Evolutionary conservation across 805 yeast species (phyloP).

Genomic region (Hanseniaspora meyeri): DNA sequence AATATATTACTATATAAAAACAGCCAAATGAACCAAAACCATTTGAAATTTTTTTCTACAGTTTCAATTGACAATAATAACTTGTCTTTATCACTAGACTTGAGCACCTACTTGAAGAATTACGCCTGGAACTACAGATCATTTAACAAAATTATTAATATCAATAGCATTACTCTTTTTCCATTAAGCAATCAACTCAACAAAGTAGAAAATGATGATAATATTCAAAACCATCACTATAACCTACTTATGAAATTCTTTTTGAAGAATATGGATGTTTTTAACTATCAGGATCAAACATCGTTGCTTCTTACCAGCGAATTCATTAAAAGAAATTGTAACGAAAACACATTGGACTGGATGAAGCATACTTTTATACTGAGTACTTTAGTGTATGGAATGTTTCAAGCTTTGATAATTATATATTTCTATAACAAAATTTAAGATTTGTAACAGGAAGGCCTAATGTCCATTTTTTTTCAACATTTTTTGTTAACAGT

Average conservation of each 20-base stretch:
- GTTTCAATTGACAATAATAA: background rate
- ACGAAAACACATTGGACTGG: background rate
- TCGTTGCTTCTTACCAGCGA: background rate
- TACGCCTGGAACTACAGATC: slow-evolving; percentile 1
- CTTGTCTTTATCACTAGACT: background rate
- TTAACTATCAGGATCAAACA: background rate
- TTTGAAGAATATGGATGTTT: background rate
- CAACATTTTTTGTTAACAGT: too few relatives aligned
- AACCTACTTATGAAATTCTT: background rate
- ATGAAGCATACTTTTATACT: background rate
- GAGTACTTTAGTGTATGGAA: background rate
- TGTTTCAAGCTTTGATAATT: background rate
- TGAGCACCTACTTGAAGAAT: background rate
- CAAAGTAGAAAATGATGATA: background rate
- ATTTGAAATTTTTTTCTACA: background rate
- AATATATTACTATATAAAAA: background rate
- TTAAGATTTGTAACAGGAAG: too few relatives aligned
- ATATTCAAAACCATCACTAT: background rate
- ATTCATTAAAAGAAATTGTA: background rate
- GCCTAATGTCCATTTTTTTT: too few relatives aligned
- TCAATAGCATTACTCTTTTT: background rate
- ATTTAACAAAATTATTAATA: background rate
- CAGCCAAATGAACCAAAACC: background rate
- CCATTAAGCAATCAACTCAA: background rate
- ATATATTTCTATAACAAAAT: background rate